Evolutionary conservation across 2,329 filamentous ascomycete species (phyloP).

Genomic region (Colletotrichum eleusines): DNA sequence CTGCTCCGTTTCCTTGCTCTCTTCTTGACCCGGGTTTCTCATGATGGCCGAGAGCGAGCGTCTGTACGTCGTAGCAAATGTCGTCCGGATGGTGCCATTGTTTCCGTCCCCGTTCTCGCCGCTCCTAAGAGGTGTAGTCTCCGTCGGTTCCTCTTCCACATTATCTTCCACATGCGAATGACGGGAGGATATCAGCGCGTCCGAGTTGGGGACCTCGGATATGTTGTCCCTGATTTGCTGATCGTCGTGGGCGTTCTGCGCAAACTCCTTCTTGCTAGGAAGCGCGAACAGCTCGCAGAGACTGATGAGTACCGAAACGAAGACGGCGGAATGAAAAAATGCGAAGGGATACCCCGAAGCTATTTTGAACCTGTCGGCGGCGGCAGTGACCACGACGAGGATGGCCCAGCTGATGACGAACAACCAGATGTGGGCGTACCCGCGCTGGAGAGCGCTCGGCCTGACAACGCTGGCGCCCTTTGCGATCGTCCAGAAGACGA

Average conservation of each 20-base stretch:
- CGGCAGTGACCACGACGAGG: slow-evolving; percentile 78
- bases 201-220: slow-evolving; percentile 47
- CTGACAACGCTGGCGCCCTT: slow-evolving; percentile 82
- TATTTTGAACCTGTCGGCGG: slow-evolving; percentile 79
- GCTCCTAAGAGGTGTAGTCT: slow-evolving; percentile 63
- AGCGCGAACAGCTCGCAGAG: slow-evolving; percentile 86
- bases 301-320: slow-evolving; percentile 79
- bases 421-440: slow-evolving; percentile 87
- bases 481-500: slow-evolving; percentile 85
- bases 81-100: slow-evolving; percentile 55
- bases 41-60: slow-evolving; percentile 57
- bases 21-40: slow-evolving; percentile 42
- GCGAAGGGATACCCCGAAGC: slow-evolving; percentile 84
- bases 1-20: slow-evolving; percentile 48
- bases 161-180: slow-evolving; percentile 52
- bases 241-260: slow-evolving; percentile 66
- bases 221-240: slow-evolving; percentile 58
- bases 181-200: slow-evolving; percentile 55
- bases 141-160: slow-evolving; percentile 58
- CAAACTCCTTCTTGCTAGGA: slow-evolving; percentile 77
- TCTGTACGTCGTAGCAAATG: slow-evolving; percentile 68
- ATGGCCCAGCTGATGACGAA: slow-evolving; percentile 80
- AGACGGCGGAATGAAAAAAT: slow-evolving; percentile 82
- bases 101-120: slow-evolving; percentile 48
- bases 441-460: slow-evolving; percentile 86